These are phyloP conservation scores for Xylaria grammica DNA, from an alignment of 495 filamentous ascomycete species.

Conservation along the genomic window DNA sequence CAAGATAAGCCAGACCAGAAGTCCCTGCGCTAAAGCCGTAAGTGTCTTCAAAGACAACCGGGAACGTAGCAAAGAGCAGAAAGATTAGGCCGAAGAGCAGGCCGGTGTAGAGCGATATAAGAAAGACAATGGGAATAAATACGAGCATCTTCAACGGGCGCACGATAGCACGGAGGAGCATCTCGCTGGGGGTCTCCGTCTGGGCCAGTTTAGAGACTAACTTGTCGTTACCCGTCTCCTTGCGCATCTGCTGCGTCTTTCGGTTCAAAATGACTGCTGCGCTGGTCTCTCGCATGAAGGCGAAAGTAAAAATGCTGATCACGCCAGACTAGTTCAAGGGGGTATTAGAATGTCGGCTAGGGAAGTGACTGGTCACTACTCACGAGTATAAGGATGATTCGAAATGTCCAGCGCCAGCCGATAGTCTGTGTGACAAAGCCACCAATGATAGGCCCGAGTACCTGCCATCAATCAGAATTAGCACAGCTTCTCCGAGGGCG, in stretches of 20 bases:
- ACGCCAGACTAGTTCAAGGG: too few relatives aligned
- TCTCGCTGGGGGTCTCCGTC: conserved; percentile 55
- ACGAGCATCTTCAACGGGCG: conserved; percentile 54
- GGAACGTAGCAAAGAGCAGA: conserved; percentile 51
- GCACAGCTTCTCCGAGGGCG: too few relatives aligned
- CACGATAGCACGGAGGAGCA: conserved; percentile 39
- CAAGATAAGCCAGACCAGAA: conserved; percentile 55
- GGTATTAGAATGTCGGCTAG: conserved; percentile 40
- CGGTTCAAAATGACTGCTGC: conserved; percentile 60
- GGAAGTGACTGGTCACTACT: neutral
- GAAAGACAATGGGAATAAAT: conserved; percentile 63
- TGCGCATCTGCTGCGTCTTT: conserved; percentile 60
- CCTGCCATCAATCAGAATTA: too few relatives aligned
- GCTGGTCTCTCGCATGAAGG: conserved; percentile 73
- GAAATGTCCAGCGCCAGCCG: conserved; percentile 64
- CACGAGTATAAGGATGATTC: conserved; percentile 41
- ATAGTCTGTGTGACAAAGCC: conserved; percentile 50
- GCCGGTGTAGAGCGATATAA: conserved; percentile 34
- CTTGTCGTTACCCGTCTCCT: conserved; percentile 66
- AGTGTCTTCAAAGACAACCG: conserved; percentile 54
- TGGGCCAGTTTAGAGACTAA: conserved; percentile 63
- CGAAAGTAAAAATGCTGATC: too few relatives aligned
- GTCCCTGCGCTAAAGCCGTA: conserved; percentile 49
- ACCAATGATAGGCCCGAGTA: conserved; percentile 63
- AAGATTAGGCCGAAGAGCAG: conserved; percentile 43